These are phyloP conservation scores for Mycena capillaripes DNA, from an alignment of 768 basidiomycete species.

Conservation along the genomic window DNA sequence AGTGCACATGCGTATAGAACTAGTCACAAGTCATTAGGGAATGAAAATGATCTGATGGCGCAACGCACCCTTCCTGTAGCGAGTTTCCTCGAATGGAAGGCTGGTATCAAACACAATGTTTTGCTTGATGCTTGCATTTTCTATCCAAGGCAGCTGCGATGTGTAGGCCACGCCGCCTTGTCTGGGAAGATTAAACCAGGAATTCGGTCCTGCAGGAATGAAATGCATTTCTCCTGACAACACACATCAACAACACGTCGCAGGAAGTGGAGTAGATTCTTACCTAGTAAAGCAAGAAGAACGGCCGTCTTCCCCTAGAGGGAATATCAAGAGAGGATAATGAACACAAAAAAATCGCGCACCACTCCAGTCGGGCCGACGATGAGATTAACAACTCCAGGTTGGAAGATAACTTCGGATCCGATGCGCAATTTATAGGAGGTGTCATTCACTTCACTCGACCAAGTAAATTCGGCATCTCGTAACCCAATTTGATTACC, in stretches of 20 bases:
- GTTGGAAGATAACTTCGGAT: conserved; percentile 59
- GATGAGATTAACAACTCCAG: conserved; percentile 56
- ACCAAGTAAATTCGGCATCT: conserved; percentile 58
- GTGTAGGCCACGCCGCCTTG: conserved; percentile 71
- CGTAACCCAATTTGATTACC: conserved; percentile 51
- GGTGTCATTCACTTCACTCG: conserved; percentile 43
- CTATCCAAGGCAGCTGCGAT: conserved; percentile 76
- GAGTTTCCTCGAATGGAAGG: conserved; percentile 53
- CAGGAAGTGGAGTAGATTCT: conserved; percentile 28
- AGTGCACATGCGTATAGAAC: conserved; percentile 58
- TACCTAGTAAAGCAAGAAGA: conserved; percentile 62
- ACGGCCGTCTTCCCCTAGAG: conserved; percentile 58
- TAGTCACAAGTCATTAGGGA: conserved; percentile 19
- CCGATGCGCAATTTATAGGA: conserved; percentile 51
- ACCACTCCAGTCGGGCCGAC: conserved; percentile 57
- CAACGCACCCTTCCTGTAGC: conserved; percentile 54
- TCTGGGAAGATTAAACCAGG: conserved; percentile 68
- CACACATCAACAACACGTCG: background rate
- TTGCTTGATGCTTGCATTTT: conserved; percentile 69
- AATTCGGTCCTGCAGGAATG: conserved; percentile 50
- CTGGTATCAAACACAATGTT: conserved; percentile 61
- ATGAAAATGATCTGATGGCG: background rate
- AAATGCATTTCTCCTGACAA: conserved; percentile 61
- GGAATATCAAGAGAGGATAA: background rate
- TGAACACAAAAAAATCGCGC: background rate